Evolutionary conservation across 306 rosid genomes (phyloP).

Genomic region (Prunus padus): DNA sequence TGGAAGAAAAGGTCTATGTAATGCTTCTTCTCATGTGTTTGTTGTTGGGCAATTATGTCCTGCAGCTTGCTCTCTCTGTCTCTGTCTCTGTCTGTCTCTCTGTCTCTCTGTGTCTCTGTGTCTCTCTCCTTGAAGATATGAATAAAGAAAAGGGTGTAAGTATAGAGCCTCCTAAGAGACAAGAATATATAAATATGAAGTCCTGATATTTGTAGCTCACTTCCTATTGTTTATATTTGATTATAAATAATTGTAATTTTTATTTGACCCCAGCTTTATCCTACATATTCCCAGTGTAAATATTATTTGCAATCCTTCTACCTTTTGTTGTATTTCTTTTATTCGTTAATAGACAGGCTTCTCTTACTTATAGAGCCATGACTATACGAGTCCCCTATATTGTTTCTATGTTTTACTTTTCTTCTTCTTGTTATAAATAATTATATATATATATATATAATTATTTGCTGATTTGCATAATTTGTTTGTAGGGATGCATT

Average conservation of each 20-base stretch:
- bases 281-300: neutral
- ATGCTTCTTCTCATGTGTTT: conserved; percentile 2
- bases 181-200: neutral
- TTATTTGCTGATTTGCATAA: neutral
- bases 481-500: conserved; percentile 59
- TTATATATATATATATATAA: too few species aligned
- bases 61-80: neutral
- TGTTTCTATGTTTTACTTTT: neutral
- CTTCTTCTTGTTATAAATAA: neutral
- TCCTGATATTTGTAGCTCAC: conserved; percentile 4
- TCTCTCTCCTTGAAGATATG: too few species aligned
- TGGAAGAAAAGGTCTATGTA: neutral
- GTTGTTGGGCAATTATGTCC: neutral
- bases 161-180: neutral
- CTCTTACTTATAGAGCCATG: neutral
- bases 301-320: neutral
- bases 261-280: neutral
- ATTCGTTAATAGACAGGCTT: neutral
- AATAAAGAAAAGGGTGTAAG: neutral
- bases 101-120: too few species aligned
- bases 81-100: too few species aligned
- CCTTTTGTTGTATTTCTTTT: neutral
- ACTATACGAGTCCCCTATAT: neutral
- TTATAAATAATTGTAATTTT: neutral
- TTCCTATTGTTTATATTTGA: neutral